Percentiles rank a stretch among this genome's conserved stretches.
Evolutionary conservation across 2,329 filamentous ascomycete genomes (phyloP).

Genomic region (Proliferodiscus dingleyae): DNA sequence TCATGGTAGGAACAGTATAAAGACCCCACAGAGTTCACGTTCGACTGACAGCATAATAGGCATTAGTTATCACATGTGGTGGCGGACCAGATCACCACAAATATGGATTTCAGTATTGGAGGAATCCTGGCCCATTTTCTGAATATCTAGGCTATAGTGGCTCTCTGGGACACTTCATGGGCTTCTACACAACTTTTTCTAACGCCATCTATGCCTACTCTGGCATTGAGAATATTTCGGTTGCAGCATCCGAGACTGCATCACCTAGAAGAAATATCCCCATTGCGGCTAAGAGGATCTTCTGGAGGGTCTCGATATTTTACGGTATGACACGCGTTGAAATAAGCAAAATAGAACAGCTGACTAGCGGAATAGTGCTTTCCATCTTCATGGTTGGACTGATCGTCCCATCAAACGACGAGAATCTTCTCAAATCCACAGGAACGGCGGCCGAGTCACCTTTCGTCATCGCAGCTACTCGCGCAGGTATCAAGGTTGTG

Average conservation of each 20-base stretch:
- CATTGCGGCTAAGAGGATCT: constrained; percentile 45
- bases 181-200: constrained; percentile 39
- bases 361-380: constrained; percentile 24
- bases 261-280: constrained; percentile 51
- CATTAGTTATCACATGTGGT: constrained; percentile 58
- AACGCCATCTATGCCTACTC: constrained; percentile 44
- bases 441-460: constrained; percentile 49
- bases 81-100: constrained; percentile 53
- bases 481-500: constrained; percentile 63
- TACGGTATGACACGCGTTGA: constrained; percentile 29
- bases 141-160: constrained; percentile 60
- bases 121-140: constrained; percentile 61
- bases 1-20: constrained; percentile 40
- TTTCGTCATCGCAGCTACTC: constrained; percentile 68
- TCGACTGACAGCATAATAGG: constrained; percentile 12
- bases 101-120: constrained; percentile 67
- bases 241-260: constrained; percentile 51
- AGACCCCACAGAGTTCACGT: background rate
- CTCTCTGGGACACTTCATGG: constrained; percentile 56
- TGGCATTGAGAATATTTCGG: constrained; percentile 47
- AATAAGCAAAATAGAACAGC: background rate
- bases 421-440: constrained; percentile 34
- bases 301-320: constrained; percentile 52
- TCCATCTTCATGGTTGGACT: constrained; percentile 46
- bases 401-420: constrained; percentile 50